Evolutionary conservation across 495 filamentous ascomycete genomes (phyloP).

Genomic region (Delitschia confertaspora): DNA sequence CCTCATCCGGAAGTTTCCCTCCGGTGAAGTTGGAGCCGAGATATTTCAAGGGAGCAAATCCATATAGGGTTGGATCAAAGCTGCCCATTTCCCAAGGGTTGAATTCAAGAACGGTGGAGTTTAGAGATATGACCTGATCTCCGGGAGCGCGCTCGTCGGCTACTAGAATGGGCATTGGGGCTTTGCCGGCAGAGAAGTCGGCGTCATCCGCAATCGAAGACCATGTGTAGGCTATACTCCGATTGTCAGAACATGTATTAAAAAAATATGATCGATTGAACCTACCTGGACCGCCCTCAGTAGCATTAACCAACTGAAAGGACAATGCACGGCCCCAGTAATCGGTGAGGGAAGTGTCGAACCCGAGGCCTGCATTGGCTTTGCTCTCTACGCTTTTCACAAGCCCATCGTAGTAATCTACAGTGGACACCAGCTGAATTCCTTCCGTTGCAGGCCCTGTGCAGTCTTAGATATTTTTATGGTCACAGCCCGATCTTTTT

Average conservation of each 20-base stretch:
- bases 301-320: conserved; percentile 74
- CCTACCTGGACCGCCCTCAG: conserved; percentile 53
- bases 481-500: neutral
- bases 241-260: neutral
- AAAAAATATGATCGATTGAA: neutral
- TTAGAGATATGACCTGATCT: conserved; percentile 55
- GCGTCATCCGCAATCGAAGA: conserved; percentile 69
- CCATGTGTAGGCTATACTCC: conserved; percentile 70
- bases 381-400: conserved; percentile 55
- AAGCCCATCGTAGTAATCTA: conserved; percentile 61
- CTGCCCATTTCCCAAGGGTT: conserved; percentile 82
- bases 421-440: conserved; percentile 42
- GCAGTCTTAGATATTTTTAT: neutral
- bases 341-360: conserved; percentile 72
- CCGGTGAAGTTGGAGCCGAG: conserved; percentile 70
- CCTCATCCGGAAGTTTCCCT: conserved; percentile 50
- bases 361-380: conserved; percentile 62
- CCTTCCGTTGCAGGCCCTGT: conserved; percentile 45
- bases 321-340: conserved; percentile 78
- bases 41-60: conserved; percentile 66
- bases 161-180: conserved; percentile 77
- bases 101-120: conserved; percentile 79
- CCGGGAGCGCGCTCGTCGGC: conserved; percentile 64
- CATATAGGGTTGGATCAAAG: conserved; percentile 72
- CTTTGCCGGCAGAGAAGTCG: conserved; percentile 58